A percentile compares a stretch with the other conserved stretches of the same genome.
Evolutionary conservation across 1,139 yeast species (phyloP).

Genomic region (Pichia sp.): DNA sequence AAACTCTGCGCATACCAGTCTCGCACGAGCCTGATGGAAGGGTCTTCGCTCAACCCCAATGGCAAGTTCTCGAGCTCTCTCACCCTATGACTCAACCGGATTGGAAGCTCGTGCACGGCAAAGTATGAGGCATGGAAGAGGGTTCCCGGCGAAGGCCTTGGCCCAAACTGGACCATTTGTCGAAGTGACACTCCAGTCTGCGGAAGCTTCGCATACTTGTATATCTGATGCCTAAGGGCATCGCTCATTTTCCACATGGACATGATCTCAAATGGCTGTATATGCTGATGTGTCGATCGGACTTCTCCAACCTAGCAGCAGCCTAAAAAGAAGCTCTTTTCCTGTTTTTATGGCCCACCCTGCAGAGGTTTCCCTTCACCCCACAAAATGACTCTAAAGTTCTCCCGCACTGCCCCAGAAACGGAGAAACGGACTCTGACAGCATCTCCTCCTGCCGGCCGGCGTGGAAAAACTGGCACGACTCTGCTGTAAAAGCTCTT

Average conservation of each 20-base stretch:
- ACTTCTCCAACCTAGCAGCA: too few species aligned
- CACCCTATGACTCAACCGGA: conserved; percentile 79
- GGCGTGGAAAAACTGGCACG: background rate
- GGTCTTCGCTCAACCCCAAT: conserved; percentile 65
- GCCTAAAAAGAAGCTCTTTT: background rate
- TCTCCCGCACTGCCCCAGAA: conserved; percentile 1
- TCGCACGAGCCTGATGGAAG: conserved; percentile 70
- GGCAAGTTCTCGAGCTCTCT: conserved; percentile 82
- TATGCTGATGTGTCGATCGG: background rate
- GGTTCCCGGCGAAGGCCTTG: conserved; percentile 71
- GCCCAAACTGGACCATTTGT: conserved; percentile 93
- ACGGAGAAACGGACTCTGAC: conserved; percentile 13
- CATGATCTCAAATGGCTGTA: conserved; percentile 9
- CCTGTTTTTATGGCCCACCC: background rate
- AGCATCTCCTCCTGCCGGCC: background rate
- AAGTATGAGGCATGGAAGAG: conserved; percentile 81
- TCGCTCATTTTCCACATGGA: conserved; percentile 31
- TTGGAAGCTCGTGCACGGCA: conserved; percentile 82
- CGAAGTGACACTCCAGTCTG: conserved; percentile 82
- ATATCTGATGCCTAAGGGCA: conserved; percentile 30
- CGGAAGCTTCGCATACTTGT: conserved; percentile 63
- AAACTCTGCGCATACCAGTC: conserved; percentile 93
- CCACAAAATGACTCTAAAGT: conserved; percentile 1
- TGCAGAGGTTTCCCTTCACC: background rate
- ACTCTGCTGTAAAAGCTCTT: background rate